phyloP scores from a whole-genome alignment of 306 rosid species.

The Calophaca sinica region DNA sequence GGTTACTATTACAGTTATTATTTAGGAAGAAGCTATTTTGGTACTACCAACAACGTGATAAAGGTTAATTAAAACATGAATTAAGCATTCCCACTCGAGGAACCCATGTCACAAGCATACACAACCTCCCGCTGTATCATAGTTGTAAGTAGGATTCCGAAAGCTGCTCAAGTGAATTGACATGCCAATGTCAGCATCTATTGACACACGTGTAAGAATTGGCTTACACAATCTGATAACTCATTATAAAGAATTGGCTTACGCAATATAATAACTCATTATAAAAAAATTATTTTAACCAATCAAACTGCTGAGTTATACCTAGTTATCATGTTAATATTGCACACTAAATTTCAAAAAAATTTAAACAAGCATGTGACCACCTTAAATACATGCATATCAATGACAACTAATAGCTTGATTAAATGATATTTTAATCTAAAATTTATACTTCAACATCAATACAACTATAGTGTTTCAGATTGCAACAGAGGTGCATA shows the following conservation, averaged over 20 bases:
- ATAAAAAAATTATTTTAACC: slow-evolving; percentile 21
- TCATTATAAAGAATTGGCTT: slow-evolving; percentile 17
- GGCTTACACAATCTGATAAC: slow-evolving; percentile 19
- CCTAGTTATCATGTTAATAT: slow-evolving; percentile 21
- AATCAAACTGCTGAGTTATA: slow-evolving; percentile 14
- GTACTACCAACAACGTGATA: slow-evolving; percentile 3
- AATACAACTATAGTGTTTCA: slow-evolving; percentile 17
- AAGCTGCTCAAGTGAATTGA: slow-evolving; percentile 20
- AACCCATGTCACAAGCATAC: slow-evolving; percentile 7
- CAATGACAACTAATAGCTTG: slow-evolving; percentile 28
- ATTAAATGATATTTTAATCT: slow-evolving; percentile 26
- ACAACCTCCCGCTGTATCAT: not conserved
- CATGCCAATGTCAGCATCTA: slow-evolving; percentile 8
- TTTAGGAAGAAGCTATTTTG: slow-evolving; percentile 19
- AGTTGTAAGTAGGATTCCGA: slow-evolving; percentile 8
- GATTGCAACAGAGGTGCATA: slow-evolving; percentile 23
- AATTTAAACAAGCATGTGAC: not conserved
- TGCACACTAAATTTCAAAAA: slow-evolving; percentile 38
- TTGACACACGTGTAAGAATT: slow-evolving; percentile 3
- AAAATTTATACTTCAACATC: slow-evolving; percentile 2
- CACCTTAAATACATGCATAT: slow-evolving; percentile 4
- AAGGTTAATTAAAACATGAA: slow-evolving; percentile 2
- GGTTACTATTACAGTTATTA: slow-evolving; percentile 7
- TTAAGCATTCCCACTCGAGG: slow-evolving; percentile 9
- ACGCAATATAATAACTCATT: not conserved